Percentiles rank a stretch among this genome's conserved stretches.
Evolutionary conservation across 352 stramenopile species (phyloP).

Genomic region (Globisporangium cederbergense): DNA sequence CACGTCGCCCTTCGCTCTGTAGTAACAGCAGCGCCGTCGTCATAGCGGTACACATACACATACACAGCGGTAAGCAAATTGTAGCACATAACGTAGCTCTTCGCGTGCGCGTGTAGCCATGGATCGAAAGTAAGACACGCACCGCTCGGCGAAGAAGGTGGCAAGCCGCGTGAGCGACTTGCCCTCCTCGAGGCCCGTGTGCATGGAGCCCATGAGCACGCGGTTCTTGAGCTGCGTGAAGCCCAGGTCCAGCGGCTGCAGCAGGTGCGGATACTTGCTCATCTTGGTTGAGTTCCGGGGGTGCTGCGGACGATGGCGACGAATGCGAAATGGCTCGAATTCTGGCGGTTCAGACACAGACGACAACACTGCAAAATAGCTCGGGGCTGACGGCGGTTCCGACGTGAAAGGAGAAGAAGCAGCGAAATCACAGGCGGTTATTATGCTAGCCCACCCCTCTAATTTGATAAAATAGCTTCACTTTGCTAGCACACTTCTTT

Average conservation of each 20-base stretch:
- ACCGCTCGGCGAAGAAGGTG: constrained; percentile 93
- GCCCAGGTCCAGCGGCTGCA: constrained; percentile 74
- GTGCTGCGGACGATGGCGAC: not conserved
- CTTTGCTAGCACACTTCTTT: too few relatives aligned
- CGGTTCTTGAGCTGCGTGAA: constrained; percentile 85
- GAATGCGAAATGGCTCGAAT: not conserved
- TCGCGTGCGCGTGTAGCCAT: too few relatives aligned
- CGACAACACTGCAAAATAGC: not conserved
- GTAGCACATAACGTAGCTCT: not conserved
- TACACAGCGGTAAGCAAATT: not conserved
- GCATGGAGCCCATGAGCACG: constrained; percentile 91
- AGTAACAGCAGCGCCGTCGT: not conserved
- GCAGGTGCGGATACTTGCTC: constrained; percentile 75
- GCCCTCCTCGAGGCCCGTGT: constrained; percentile 89
- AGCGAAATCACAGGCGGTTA: too few relatives aligned
- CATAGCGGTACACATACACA: not conserved
- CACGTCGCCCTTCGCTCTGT: constrained; percentile 87
- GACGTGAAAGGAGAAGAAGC: too few relatives aligned
- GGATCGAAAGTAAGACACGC: not conserved
- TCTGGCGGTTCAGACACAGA: not conserved
- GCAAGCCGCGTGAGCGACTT: constrained; percentile 83
- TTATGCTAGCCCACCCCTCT: too few relatives aligned
- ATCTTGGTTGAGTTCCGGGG: constrained; percentile 19
- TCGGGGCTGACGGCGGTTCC: too few relatives aligned
- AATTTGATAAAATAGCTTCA: too few relatives aligned